Evolutionary conservation across 352 stramenopile species (phyloP), one percentile per base, ranked within the genome.

Genomic region (Phytophthora sansomeana): DNA sequence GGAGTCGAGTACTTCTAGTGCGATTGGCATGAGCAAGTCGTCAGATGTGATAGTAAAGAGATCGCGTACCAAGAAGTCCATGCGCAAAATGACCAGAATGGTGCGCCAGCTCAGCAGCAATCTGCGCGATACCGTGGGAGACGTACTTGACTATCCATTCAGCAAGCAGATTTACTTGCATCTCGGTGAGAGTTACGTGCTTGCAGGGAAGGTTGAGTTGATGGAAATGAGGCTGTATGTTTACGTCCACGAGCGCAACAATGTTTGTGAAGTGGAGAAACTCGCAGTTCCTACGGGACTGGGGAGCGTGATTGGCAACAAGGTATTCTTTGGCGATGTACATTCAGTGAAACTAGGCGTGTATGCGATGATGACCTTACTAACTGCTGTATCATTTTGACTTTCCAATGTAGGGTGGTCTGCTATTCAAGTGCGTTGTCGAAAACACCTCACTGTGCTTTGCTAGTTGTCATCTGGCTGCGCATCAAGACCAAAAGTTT

Each of bases 401-500:
- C 21, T 1, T 21, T 24, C 17, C 47, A 41, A n/a, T 38, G 35
- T 16, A 96, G 85, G 89, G 89, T 21, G 89, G 85, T 1, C 70
- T 93, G n/a, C 64, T 92, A 14, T 73, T 93, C 64, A 95, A 93
- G 66, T 76, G 85, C 29, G 72, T 86, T 11, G 58, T 97, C n/a
- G 74, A 85, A 56, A 85, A 90, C 61, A 91, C 85, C 5, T 92
- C 85, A 7, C 67, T 97, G 13, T 93, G 86, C 69, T 97, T 95
- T 60, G 84, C 91, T 50, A 96, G 87, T 73, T 95, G 85, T 55
- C 89, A 97, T 53, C 65, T 97, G 17, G 88, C 88, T 0, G 89
- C 88, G 1, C 89, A 97, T 26, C 85, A 95, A 56, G 84, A 91
- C 44, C 81, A 92, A 62, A 94, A 95, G 54, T 95, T 93, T 58